Evolutionary conservation across 148 eudicot species (phyloP), one percentile per base, ranked within the genome.

Genomic region (Rhododendron vialii): DNA sequence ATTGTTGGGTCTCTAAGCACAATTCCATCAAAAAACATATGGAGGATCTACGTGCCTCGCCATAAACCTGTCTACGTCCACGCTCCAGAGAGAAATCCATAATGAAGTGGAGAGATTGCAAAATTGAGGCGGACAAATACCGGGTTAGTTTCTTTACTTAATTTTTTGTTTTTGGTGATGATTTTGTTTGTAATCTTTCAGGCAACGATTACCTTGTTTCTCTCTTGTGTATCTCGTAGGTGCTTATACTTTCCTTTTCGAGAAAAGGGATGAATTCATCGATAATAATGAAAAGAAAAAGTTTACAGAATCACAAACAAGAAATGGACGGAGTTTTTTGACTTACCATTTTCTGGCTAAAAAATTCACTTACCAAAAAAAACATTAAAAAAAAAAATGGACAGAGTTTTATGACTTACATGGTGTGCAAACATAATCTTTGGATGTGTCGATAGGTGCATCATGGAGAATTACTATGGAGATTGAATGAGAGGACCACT

Each of bases 381-480:
- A 33, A 33, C 35, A 33, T 33, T 2, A 36, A n/a, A 7, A 10
- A 9, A 24, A 24, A 4, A 10, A 1, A 5, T 3, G 35, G 74
- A 67, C 6, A n/a, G 14, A 67, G 51, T 61, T 82, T 30, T 0
- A 24, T 35, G 69, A 63, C 96, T 92, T 91, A 95, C 98, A 87
- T 30, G 93, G 95, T 53, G 98, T 95, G 84, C 76, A 33, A 59
- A 94, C 94, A 87, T 88, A 88, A 7, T 92, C 88, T 59, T 78
- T 92, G 79, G 92, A 88, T 71, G 86, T 78, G 57, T 82, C 48
- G 65, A 88, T 75, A 63, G 82, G 82, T 41, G 93, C 92, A 89
- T 91, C 92, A 89, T 91, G 86, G 69, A 95, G 90, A 59, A 95
- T 91, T 63, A 92, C 90, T 84, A 94, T 90, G 75, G 92, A 89